Base-by-base conservation (phyloP, 164 flowering plant genomes). In the Euptelea pleiosperma region DNA sequence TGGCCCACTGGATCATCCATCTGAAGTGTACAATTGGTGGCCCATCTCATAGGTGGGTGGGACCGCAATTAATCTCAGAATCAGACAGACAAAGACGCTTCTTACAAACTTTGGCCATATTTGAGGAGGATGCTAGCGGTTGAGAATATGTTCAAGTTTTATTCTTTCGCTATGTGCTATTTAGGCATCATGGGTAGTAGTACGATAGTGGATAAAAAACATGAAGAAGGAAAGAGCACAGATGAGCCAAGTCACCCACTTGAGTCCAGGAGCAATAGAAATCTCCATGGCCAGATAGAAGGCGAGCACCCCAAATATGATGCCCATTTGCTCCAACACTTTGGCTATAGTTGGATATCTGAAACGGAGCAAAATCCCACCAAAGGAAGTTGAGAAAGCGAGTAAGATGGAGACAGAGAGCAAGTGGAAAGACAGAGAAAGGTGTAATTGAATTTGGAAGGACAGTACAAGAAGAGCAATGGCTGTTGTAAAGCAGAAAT, bases 391-490 rank as follows among this genome's bases (percentile, higher is more conserved):
- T 42, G 45, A 42, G 45, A 42, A 42, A 22, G 45, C 45, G 9
- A 42, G 45, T 42, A 42, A 4, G 45, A 42, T 42, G 22, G n/a
- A 42, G 22, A 42, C 0, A 6, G 19, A 42, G 18, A 42, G 22
- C 9, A 16, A n/a, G 9, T 16, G 45, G 6, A 42, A 42, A 18
- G 45, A 42, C 9, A 42, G 9, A 18, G 45, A 42, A 18, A 42
- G 45, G 22, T 42, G 45, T 2, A 19, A 19, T 18, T 52, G 55
- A 33, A 6, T 33, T 33, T 52, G 55, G 12, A 8, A 52, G 15
- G 55, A 52, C 4, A 52, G 40, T 4, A 16, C 25, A 8, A 52
- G 25, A 16, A 52, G 55, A 52, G 55, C 55, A n/a, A 31, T 33
- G 24, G 55, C 55, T 5, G 35, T 33, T 5, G 22, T 18, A 21